Percentiles rank a stretch among this genome's conserved stretches.
Evolutionary conservation across 331 rosid genomes (phyloP).

Genomic region (Quercus tomentella): DNA sequence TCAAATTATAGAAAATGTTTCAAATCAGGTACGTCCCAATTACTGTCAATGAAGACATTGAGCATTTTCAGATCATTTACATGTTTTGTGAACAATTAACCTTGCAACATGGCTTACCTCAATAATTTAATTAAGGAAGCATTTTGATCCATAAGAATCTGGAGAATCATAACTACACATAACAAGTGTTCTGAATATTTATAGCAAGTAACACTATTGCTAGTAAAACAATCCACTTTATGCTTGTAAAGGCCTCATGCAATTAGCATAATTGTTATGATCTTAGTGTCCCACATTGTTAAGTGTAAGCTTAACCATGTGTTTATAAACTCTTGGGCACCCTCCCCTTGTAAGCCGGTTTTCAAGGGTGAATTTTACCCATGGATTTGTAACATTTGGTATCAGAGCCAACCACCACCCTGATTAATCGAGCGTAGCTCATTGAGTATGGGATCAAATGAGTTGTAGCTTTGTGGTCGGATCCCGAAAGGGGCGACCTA

Average conservation of each 20-base stretch:
- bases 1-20: background rate
- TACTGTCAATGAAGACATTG: background rate
- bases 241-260: background rate
- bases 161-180: background rate
- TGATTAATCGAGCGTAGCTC: too few relatives aligned
- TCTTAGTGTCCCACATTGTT: too few relatives aligned
- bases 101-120: background rate
- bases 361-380: too few relatives aligned
- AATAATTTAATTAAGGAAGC: background rate
- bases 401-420: too few relatives aligned
- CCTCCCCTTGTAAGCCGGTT: too few relatives aligned
- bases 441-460: too few relatives aligned
- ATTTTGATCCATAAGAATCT: background rate
- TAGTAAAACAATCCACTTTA: background rate
- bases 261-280: too few relatives aligned
- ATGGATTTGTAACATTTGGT: too few relatives aligned
- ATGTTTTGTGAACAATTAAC: background rate
- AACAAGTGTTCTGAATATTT: background rate
- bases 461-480: too few relatives aligned
- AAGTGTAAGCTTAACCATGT: too few relatives aligned
- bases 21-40: background rate
- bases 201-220: background rate
- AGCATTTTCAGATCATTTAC: background rate
- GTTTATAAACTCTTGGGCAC: too few relatives aligned
- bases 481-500: too few relatives aligned